A percentile compares a stretch with the other conserved stretches of the same genome.
phyloP scores from a whole-genome alignment of 345 rosid species.

The Lumnitzera littorea region DNA sequence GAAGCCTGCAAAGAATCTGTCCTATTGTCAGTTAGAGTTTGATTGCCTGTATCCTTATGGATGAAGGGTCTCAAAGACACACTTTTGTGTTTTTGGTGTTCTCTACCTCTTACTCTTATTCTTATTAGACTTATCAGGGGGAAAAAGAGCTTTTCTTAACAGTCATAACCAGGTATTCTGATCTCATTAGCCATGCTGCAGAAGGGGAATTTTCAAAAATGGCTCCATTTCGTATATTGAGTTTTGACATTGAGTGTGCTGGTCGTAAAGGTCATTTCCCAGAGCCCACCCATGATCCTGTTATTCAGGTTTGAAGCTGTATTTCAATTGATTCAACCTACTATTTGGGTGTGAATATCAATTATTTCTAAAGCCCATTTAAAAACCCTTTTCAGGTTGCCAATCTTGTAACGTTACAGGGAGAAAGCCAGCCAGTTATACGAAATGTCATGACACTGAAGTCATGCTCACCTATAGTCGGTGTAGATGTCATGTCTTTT shows the following conservation, averaged over 20 bases:
- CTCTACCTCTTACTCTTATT: no score
- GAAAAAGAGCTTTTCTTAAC: slow-evolving; percentile 24
- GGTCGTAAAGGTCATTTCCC: slow-evolving; percentile 99
- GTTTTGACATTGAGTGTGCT: slow-evolving; percentile 98
- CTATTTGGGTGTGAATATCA: neutral
- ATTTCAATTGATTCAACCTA: neutral
- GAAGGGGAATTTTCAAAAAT: slow-evolving; percentile 96
- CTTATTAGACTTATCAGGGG: no score
- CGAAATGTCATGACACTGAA: slow-evolving; percentile 97
- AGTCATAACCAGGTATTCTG: slow-evolving; percentile 48
- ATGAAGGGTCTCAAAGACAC: neutral
- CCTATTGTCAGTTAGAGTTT: slow-evolving; percentile 85
- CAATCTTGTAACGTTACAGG: slow-evolving; percentile 88
- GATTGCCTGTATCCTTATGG: slow-evolving; percentile 85
- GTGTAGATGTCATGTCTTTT: slow-evolving; percentile 92
- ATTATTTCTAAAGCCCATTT: slow-evolving; percentile 14
- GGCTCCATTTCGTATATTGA: slow-evolving; percentile 97
- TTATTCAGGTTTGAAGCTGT: slow-evolving; percentile 65
- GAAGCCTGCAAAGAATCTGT: slow-evolving; percentile 50
- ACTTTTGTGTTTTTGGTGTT: no score
- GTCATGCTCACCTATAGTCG: slow-evolving; percentile 87
- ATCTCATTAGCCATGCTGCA: slow-evolving; percentile 72
- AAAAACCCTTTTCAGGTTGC: slow-evolving; percentile 59
- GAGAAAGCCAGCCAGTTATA: slow-evolving; percentile 77
- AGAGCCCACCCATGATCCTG: slow-evolving; percentile 95